phyloP scores from a whole-genome alignment of 768 basidiomycete species.

The Amanita polypyramis region DNA sequence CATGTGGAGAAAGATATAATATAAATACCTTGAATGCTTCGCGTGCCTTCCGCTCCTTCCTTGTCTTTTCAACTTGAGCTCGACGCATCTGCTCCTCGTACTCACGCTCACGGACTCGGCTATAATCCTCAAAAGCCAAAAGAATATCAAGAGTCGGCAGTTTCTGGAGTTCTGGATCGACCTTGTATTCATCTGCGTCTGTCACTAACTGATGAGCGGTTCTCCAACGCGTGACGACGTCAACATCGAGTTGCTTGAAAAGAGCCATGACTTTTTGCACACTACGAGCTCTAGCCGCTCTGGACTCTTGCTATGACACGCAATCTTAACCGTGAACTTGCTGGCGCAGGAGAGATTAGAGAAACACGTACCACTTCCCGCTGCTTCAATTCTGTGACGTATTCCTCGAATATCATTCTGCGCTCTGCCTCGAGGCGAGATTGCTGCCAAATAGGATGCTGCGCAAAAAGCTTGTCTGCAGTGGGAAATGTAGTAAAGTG shows the following conservation, averaged over 20 bases:
- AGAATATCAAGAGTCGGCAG: conserved; percentile 89
- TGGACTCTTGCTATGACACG: conserved; percentile 56
- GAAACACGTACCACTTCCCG: conserved; percentile 69
- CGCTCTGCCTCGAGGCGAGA: conserved; percentile 80
- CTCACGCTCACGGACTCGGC: conserved; percentile 80
- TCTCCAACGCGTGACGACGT: conserved; percentile 91
- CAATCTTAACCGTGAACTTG: conserved; percentile 5
- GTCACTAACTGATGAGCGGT: conserved; percentile 68
- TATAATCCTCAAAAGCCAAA: conserved; percentile 90
- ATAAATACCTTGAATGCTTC: conserved; percentile 75
- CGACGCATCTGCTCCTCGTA: conserved; percentile 82
- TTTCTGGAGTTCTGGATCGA: conserved; percentile 66
- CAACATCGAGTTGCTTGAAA: conserved; percentile 81
- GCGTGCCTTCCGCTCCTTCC: conserved; percentile 80
- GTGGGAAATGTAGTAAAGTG: conserved; percentile 88
- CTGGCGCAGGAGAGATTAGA: conserved; percentile 1
- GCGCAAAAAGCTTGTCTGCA: conserved; percentile 75
- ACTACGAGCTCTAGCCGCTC: conserved; percentile 67
- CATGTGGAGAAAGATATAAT: not conserved
- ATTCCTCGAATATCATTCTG: conserved; percentile 84
- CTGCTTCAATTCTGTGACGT: conserved; percentile 74
- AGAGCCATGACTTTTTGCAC: conserved; percentile 75
- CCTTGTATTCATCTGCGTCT: conserved; percentile 70
- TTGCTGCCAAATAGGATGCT: conserved; percentile 89
- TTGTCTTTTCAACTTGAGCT: conserved; percentile 70